Evolutionary conservation across 805 yeast species (phyloP), one percentile per base, ranked within the genome.

Genomic region (Lachancea fermentati): DNA sequence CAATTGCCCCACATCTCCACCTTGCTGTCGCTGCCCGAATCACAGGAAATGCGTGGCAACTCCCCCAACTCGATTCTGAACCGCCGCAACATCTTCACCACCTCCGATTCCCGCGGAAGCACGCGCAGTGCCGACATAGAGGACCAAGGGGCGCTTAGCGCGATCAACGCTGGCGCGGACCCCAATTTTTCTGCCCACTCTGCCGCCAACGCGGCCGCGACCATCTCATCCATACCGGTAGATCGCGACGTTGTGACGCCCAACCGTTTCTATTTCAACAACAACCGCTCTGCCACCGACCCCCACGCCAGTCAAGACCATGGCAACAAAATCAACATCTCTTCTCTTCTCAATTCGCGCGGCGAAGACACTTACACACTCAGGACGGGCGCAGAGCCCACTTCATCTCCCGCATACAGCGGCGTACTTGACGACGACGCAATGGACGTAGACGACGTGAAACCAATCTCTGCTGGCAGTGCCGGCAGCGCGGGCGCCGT

Each of bases 321-420:
- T 37, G 31, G 37, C 40, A 44, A 44, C 26, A 43, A 46, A 40
- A 49, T 49, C 19, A 46, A 51, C 30, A 50, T 58, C 19, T 48
- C 60, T n/a, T 49, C 55, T 18, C 51, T 60, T 56, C 33, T 53
- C 19, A 49, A 47, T 38, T 48, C 56, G 13, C 46, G 45, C 11
- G 50, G 49, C 17, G 56, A 52, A 7, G 59, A 56, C 13, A 39
- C 46, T 12, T 56, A 56, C 39, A 48, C 60, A 12, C 42, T 55
- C 32, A 44, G 37, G 32, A 34, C 44, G 4, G 36, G 12, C 28
- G 32, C 9, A 17, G 34, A 31, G 15, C 22, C 22, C 5, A 9
- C 36, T 24, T 40, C 43, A 11, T 36, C 47, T 26, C 38, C 47
- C 31, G 31, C 38, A 15, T 34, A 36, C 35, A 19, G 30, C 31